Base-by-base conservation (phyloP, 2,329 filamentous ascomycete genomes). In the Aureobasidium zeae region DNA sequence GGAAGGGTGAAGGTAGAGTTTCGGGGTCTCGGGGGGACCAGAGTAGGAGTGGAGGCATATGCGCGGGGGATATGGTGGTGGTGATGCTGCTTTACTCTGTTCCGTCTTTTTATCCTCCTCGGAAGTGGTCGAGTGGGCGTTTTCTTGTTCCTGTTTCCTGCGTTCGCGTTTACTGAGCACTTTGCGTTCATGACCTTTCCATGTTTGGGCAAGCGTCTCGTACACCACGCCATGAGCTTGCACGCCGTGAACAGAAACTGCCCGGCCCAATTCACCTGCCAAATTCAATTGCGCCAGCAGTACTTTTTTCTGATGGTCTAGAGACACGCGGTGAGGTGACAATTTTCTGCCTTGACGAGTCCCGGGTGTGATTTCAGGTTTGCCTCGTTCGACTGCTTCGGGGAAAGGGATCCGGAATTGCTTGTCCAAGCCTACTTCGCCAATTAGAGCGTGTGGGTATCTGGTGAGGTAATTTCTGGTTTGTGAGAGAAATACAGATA, bases 41-140 rank as follows among this genome's bases (percentile, higher is more conserved):
- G 84, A 93, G 63, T 87, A 98, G 0, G 88, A 95, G 63, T 98
- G 91, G 47, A 98, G 76, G 57, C 91, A 98, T 58, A 96, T 81
- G 7, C 88, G 71, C 1, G 88, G 87, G 3, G 91, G 88, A 53
- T 82, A 96, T 0, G 83, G 81, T 48, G 73, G 29, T 44, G 11
- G 37, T 25, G 5, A 39, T 13, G 6, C 49, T 32, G 1, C 37
- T 30, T 29, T 19, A 8, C n/a, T 33, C 8, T 2, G 13, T 11
- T 5, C 34, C 13, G 32, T n/a, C 4, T 19, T 16, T 8, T 34
- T 19, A 21, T 5, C 22, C 15, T 43, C 21, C 3, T 10, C 17
- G 13, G 12, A 29, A n/a, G 37, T 2, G n/a, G 50, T 31, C 1
- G 29, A 44, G 16, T 48, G 47, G 7, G 29, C 45, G 11, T 28